These are phyloP conservation scores for Alternaria consortialis DNA, from an alignment of 2,329 filamentous ascomycete genomes.

Conservation along the genomic window DNA sequence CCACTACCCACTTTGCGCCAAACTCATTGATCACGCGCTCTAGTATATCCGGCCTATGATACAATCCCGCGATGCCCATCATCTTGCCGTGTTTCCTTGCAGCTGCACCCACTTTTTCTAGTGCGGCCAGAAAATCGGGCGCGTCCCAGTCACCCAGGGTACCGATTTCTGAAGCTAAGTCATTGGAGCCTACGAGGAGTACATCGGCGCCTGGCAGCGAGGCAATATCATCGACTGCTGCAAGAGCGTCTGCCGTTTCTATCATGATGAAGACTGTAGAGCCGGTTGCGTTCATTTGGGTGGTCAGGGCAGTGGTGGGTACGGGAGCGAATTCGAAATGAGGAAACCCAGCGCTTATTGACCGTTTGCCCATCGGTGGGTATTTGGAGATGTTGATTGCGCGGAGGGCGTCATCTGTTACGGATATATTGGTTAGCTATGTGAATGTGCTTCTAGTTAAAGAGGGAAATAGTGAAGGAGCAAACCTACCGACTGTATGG, in stretches of 20 bases:
- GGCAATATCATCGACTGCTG: background rate
- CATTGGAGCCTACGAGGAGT: background rate
- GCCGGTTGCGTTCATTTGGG: background rate
- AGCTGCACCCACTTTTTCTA: background rate
- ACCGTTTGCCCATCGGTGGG: too few relatives aligned
- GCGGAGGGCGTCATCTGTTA: too few relatives aligned
- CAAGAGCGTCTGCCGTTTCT: background rate
- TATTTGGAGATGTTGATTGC: too few relatives aligned
- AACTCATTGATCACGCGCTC: too few relatives aligned
- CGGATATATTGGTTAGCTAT: too few relatives aligned
- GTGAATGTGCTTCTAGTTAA: too few relatives aligned
- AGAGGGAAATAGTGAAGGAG: too few relatives aligned
- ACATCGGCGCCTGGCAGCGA: background rate
- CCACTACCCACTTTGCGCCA: too few relatives aligned
- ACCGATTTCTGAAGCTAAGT: background rate
- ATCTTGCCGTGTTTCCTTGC: background rate
- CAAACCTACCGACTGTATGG: conserved; percentile 3
- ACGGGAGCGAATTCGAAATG: background rate
- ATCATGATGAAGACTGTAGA: background rate
- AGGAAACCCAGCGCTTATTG: background rate
- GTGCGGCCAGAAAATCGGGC: background rate
- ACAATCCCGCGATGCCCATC: background rate
- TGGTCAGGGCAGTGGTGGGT: background rate
- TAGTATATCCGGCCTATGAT: background rate
- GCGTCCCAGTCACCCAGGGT: background rate